Conservation (phyloP, 2,329 filamentous ascomycete genomes). For the Tolypocladium tundrense region DNA sequence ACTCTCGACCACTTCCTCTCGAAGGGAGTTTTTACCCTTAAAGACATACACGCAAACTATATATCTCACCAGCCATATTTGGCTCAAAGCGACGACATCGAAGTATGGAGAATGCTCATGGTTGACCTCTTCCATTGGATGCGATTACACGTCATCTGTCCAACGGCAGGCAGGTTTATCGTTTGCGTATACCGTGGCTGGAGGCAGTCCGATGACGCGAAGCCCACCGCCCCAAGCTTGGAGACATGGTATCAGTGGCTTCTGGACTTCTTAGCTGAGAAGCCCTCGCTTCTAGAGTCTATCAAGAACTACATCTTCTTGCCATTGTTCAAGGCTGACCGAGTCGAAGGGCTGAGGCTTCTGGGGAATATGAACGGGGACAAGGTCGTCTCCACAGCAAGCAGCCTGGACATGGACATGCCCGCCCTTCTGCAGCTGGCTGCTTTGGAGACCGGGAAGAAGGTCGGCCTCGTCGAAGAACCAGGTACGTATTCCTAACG, state of each 20-base stretch:
- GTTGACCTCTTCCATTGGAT: slow-evolving; percentile 44
- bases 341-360: slow-evolving; percentile 42
- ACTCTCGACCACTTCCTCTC: slow-evolving; percentile 54
- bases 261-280: slow-evolving; percentile 34
- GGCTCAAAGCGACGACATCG: slow-evolving; percentile 4
- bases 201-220: slow-evolving; percentile 17
- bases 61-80: slow-evolving; percentile 21
- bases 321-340: slow-evolving; percentile 50
- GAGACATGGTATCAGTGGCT: slow-evolving; percentile 48
- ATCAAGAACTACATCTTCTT: slow-evolving; percentile 56
- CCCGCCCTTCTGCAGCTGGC: slow-evolving; percentile 53
- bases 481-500: slow-evolving; percentile 33
- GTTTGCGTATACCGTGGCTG: slow-evolving; percentile 45
- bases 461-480: slow-evolving; percentile 58
- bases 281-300: slow-evolving; percentile 45
- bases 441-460: slow-evolving; percentile 62
- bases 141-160: slow-evolving; percentile 45
- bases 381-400: slow-evolving; percentile 33
- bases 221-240: slow-evolving; percentile 20
- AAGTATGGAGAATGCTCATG: slow-evolving; percentile 41
- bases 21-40: slow-evolving; percentile 44
- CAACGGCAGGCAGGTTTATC: slow-evolving; percentile 50
- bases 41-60: slow-evolving; percentile 35
- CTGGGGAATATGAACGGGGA: slow-evolving; percentile 46
- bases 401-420: slow-evolving; percentile 34